Percentiles rank a stretch among this genome's conserved stretches.
Evolutionary conservation across 2,329 filamentous ascomycete species (phyloP).

Genomic region (Pestalotiopsis sp.): DNA sequence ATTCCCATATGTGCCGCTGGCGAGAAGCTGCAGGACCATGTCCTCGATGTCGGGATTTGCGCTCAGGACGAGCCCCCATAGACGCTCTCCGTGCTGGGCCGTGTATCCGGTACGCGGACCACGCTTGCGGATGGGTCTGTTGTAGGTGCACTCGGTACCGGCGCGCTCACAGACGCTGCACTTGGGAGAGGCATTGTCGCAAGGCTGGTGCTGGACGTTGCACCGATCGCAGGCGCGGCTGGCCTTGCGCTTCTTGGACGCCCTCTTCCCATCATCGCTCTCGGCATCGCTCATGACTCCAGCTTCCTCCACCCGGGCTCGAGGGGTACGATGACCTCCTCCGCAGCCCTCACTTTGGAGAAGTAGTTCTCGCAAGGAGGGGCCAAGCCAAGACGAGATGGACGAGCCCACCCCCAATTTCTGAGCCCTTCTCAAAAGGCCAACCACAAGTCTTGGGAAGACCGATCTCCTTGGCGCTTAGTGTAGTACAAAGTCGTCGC

Average conservation of each 20-base stretch:
- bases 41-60: slow-evolving; percentile 34
- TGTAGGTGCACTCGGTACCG: slow-evolving; percentile 36
- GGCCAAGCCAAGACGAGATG: neutral
- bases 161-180: slow-evolving; percentile 46
- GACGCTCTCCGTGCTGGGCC: slow-evolving; percentile 35
- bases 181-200: slow-evolving; percentile 48
- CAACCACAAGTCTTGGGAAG: neutral
- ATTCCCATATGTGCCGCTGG: slow-evolving; percentile 28
- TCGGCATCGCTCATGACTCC: slow-evolving; percentile 37
- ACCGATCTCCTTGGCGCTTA: neutral
- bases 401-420: neutral
- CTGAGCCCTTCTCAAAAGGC: neutral
- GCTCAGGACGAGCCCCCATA: slow-evolving; percentile 35
- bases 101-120: slow-evolving; percentile 37
- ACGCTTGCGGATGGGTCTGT: slow-evolving; percentile 35
- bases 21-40: slow-evolving; percentile 31
- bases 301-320: slow-evolving; percentile 11
- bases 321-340: neutral
- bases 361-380: neutral
- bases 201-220: slow-evolving; percentile 50
- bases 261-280: slow-evolving; percentile 33
- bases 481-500: neutral
- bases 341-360: neutral
- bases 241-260: slow-evolving; percentile 37
- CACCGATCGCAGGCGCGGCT: slow-evolving; percentile 45